A percentile compares a stretch with the other conserved stretches of the same genome.
Conservation (phyloP, 1,284 basidiomycete species). For the Ceratobasidium sp. region DNA sequence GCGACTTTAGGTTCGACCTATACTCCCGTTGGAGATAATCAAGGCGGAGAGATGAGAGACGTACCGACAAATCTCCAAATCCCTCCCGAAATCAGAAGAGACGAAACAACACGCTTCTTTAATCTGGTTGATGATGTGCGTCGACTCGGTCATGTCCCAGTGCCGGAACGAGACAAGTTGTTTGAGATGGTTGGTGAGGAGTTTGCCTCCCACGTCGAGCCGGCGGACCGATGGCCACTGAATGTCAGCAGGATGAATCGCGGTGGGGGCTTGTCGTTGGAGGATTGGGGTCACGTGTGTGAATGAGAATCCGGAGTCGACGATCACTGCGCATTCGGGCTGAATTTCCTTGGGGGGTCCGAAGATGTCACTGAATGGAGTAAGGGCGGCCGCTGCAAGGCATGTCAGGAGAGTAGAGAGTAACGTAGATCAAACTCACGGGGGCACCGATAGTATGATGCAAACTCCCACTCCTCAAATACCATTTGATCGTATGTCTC, state of each 20-base stretch:
- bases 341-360: conserved; percentile 53
- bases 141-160: conserved; percentile 98
- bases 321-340: conserved; percentile 81
- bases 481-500: conserved; percentile 92
- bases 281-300: conserved; percentile 90
- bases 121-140: conserved; percentile 88
- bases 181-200: conserved; percentile 93
- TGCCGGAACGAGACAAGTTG: conserved; percentile 93
- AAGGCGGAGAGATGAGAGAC: conserved; percentile 34
- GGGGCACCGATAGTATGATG: conserved; percentile 78
- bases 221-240: conserved; percentile 53
- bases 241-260: conserved; percentile 37
- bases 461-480: conserved; percentile 95
- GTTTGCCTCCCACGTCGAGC: conserved; percentile 91
- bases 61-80: conserved; percentile 82
- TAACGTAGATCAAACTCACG: conserved; percentile 60
- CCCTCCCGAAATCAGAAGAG: conserved; percentile 70
- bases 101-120: conserved; percentile 91
- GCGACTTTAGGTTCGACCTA: conserved; percentile 45
- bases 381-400: conserved; percentile 71
- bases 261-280: conserved; percentile 65
- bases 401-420: conserved; percentile 40
- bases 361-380: conserved; percentile 75
- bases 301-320: conserved; percentile 92
- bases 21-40: conserved; percentile 45